These are phyloP conservation scores for Calonectria honghensis DNA, from an alignment of 2,329 filamentous ascomycete genomes.

Conservation along the genomic window DNA sequence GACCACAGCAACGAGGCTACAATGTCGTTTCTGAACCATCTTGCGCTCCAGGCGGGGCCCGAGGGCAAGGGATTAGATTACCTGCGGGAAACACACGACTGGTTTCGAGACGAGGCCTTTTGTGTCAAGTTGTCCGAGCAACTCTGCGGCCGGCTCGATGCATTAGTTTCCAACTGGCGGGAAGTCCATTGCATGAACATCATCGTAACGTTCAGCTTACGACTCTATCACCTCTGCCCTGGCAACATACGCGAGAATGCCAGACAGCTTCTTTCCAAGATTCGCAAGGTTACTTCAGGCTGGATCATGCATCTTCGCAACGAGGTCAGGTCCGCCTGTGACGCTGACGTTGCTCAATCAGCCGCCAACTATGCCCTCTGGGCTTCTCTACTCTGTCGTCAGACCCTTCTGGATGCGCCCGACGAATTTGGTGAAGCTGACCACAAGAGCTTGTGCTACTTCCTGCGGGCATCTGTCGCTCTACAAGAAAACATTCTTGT, in stretches of 20 bases:
- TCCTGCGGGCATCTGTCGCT: slow-evolving; percentile 51
- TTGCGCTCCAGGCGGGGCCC: slow-evolving; percentile 74
- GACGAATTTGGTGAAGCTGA: slow-evolving; percentile 32
- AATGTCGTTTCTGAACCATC: slow-evolving; percentile 68
- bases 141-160: slow-evolving; percentile 64
- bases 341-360: slow-evolving; percentile 61
- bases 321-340: slow-evolving; percentile 64
- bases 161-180: slow-evolving; percentile 74
- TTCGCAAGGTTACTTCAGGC: slow-evolving; percentile 60
- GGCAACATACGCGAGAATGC: slow-evolving; percentile 16
- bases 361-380: slow-evolving; percentile 68
- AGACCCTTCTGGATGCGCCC: slow-evolving; percentile 56
- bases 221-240: slow-evolving; percentile 54
- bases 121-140: slow-evolving; percentile 69
- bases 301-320: slow-evolving; percentile 71
- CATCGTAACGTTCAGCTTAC: slow-evolving; percentile 70
- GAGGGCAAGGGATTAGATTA: slow-evolving; percentile 50
- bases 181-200: slow-evolving; percentile 76
- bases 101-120: slow-evolving; percentile 71
- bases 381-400: slow-evolving; percentile 73
- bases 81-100: slow-evolving; percentile 66
- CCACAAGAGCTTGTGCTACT: slow-evolving; percentile 39
- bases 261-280: slow-evolving; percentile 38
- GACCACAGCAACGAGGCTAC: slow-evolving; percentile 77
- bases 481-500: slow-evolving; percentile 53